Base-by-base conservation (phyloP, 2,329 filamentous ascomycete genomes). In the Teratosphaeria viscida region DNA sequence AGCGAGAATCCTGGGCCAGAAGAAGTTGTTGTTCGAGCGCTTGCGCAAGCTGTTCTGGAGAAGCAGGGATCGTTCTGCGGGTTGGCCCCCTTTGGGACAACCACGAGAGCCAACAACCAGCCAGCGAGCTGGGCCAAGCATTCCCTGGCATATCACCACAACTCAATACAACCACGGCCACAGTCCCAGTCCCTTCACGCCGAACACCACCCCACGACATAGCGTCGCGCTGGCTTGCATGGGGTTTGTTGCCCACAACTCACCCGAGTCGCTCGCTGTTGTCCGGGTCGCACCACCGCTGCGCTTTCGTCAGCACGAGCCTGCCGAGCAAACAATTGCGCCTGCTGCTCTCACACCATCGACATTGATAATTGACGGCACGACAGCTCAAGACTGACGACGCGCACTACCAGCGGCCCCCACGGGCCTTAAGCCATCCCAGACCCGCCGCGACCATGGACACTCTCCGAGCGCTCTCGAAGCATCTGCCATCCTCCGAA, bases 401-500 rank as follows among this genome's bases (percentile, higher is more conserved):
- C 53, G 19, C 23, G 29, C 37, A 32, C 43, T 55, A 35, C 52
- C 29, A 26, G 5, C 59, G 59, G 34, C 60, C 57, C 37, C 55
- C 37, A 19, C 16, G 35, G 52, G 67, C 61, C 66, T 64, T 62
- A 59, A 55, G 61, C 7, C 29, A 53, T 61, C 61, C 62, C 63
- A 52, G 55, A 57, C 35, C 32, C 52, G 53, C 63, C 60, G 65
- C 57, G 53, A 54, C 27, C 61, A 79, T 79, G 77, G 74, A 76
- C 55, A 68, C 75, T 61, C 65, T 77, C 57, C 71, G 74, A 60
- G 73, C 76, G 63, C 65, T 79, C 52, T 72, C 73, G 59, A 76
- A 77, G 71, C 74, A 76, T 64, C 65, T 80, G 62, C 78, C 77
- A 35, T 74, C 76, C 34, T 67, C 77, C 47, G 72, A 76, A 59